These are phyloP conservation scores for Backusella westeae DNA, from an alignment of 192 early-diverging fungal genomes.

Conservation along the genomic window DNA sequence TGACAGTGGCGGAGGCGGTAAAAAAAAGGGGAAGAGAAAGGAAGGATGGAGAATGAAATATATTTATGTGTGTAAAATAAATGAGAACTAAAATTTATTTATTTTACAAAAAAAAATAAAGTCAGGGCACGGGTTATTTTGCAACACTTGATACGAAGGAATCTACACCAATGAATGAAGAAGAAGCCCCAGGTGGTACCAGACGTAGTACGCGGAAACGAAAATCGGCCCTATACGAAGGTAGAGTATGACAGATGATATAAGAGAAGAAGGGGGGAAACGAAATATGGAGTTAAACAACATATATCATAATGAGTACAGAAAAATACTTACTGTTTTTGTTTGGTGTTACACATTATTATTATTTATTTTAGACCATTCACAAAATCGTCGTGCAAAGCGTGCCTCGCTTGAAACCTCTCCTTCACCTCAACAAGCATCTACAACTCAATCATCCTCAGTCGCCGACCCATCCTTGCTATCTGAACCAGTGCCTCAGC, in stretches of 20 bases:
- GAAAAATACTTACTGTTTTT: background rate
- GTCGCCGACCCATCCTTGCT: background rate
- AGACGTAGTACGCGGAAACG: slow-evolving; percentile 22
- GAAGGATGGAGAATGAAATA: background rate
- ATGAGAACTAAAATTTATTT: background rate
- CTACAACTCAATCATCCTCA: background rate
- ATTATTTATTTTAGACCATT: slow-evolving; percentile 3
- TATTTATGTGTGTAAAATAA: background rate
- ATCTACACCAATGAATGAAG: slow-evolving; percentile 4
- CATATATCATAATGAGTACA: background rate
- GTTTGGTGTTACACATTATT: background rate
- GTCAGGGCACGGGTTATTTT: slow-evolving; percentile 11
- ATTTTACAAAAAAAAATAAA: background rate
- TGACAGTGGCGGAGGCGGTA: slow-evolving; percentile 2
- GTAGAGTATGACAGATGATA: slow-evolving; percentile 3
- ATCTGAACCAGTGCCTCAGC: background rate
- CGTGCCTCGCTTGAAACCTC: background rate
- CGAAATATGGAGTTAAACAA: background rate
- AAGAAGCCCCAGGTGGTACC: background rate
- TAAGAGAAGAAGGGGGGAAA: background rate
- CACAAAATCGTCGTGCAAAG: background rate
- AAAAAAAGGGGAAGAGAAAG: background rate
- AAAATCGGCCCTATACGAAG: slow-evolving; percentile 19
- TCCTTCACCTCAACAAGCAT: background rate
- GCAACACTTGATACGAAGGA: slow-evolving; percentile 15